These are phyloP conservation scores for Heliosperma pusillum DNA, from an alignment of 148 eudicot species.

Conservation along the genomic window DNA sequence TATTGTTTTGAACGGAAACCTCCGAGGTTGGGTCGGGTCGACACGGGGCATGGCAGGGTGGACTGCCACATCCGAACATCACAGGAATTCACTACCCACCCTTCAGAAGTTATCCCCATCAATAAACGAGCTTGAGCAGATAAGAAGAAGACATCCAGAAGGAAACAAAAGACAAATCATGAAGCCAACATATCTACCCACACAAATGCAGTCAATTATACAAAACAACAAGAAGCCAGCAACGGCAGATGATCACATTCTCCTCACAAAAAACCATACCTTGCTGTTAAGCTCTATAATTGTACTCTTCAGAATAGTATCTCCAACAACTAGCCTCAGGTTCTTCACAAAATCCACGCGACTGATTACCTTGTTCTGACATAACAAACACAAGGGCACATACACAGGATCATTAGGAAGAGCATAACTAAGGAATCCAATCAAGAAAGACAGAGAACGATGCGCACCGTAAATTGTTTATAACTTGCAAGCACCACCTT, in stretches of 20 bases:
- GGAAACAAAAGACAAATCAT: not conserved
- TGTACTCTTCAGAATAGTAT: slow-evolving; percentile 35
- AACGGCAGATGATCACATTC: not conserved
- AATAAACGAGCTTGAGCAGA: not conserved
- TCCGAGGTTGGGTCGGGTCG: no score
- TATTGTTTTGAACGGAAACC: no score
- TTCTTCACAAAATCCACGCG: slow-evolving; percentile 36
- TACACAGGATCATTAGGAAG: not conserved
- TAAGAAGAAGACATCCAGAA: not conserved
- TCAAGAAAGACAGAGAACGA: not conserved
- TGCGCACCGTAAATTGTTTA: slow-evolving; percentile 51
- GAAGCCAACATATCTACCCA: not conserved
- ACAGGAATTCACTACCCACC: not conserved
- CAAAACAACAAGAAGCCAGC: not conserved
- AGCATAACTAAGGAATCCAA: not conserved
- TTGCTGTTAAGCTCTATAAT: slow-evolving; percentile 25
- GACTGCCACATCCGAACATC: no score
- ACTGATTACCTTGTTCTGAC: slow-evolving; percentile 33
- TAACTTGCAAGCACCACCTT: slow-evolving; percentile 43
- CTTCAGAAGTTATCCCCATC: not conserved
- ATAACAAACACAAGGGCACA: not conserved
- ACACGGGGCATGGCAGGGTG: no score
- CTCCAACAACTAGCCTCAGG: slow-evolving; percentile 37
- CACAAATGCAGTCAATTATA: not conserved
- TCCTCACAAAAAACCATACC: slow-evolving; percentile 20